Evolutionary conservation across 2,329 filamentous ascomycete genomes (phyloP).

Genomic region (Calonectria pseudoturangicola): DNA sequence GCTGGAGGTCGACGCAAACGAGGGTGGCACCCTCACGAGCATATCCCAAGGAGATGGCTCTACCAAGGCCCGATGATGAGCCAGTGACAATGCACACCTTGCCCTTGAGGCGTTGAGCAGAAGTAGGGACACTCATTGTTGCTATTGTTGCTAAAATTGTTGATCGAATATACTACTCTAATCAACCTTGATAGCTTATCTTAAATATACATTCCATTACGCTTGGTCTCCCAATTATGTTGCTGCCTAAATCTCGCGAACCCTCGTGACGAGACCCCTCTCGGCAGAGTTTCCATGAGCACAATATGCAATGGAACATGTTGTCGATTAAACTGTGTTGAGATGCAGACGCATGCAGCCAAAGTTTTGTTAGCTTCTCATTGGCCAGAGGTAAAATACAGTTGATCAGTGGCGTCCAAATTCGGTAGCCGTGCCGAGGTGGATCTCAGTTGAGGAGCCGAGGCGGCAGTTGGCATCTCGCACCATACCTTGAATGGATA

Average conservation of each 20-base stretch:
- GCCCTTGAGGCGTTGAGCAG: constrained; percentile 36
- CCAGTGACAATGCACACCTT: constrained; percentile 67
- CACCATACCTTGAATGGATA: background rate
- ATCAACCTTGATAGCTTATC: background rate
- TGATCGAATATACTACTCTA: background rate
- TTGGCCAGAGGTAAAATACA: constrained; percentile 14
- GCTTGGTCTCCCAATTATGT: background rate
- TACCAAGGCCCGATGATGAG: constrained; percentile 66
- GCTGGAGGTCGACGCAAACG: constrained; percentile 64
- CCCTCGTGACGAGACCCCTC: constrained; percentile 21
- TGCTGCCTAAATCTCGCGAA: constrained; percentile 23
- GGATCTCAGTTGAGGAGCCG: constrained; percentile 6
- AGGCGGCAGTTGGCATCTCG: background rate
- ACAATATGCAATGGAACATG: background rate
- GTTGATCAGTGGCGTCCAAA: background rate
- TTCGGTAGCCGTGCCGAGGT: constrained; percentile 22
- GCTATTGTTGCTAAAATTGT: constrained; percentile 15
- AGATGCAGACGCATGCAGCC: constrained; percentile 28
- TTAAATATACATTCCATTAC: background rate
- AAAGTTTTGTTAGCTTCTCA: constrained; percentile 2
- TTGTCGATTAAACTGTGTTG: background rate
- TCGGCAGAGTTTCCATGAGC: constrained; percentile 31
- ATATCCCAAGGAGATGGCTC: constrained; percentile 67
- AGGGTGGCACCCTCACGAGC: constrained; percentile 64
- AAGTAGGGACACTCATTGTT: constrained; percentile 25